Evolutionary conservation across 176 grass and related monocot species (phyloP).

Genomic region (Miscanthus lutarioriparius): DNA sequence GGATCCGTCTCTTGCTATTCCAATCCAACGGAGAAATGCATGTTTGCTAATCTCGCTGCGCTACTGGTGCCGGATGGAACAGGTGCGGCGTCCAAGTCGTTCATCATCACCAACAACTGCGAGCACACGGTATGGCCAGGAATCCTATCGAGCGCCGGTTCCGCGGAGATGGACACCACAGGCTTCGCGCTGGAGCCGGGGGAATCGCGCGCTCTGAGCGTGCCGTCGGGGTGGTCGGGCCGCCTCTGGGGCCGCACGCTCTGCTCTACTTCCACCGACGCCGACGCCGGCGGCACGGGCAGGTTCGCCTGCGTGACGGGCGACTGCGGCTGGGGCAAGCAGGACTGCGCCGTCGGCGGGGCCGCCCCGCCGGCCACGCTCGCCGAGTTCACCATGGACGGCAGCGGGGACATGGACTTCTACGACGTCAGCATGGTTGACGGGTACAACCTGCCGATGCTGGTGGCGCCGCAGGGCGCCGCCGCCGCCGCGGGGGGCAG

Average conservation of each 20-base stretch:
- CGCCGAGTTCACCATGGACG: slow-evolving; percentile 86
- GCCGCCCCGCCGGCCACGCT: slow-evolving; percentile 78
- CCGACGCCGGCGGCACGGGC: not conserved
- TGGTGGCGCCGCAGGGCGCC: slow-evolving; percentile 42
- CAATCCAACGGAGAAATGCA: not conserved
- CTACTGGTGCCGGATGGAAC: not conserved
- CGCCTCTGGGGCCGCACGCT: slow-evolving; percentile 63
- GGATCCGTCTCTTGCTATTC: not conserved
- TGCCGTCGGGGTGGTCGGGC: slow-evolving; percentile 55
- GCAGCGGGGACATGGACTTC: slow-evolving; percentile 55
- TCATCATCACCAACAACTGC: slow-evolving; percentile 61
- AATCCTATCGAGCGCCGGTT: slow-evolving; percentile 48
- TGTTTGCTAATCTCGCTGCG: not conserved
- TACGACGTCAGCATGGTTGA: slow-evolving; percentile 97
- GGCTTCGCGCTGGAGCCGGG: slow-evolving; percentile 46
- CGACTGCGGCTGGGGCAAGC: slow-evolving; percentile 53
- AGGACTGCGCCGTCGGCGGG: slow-evolving; percentile 52
- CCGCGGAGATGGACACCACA: slow-evolving; percentile 35
- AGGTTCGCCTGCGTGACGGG: slow-evolving; percentile 57
- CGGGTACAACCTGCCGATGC: slow-evolving; percentile 76
- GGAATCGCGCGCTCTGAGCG: slow-evolving; percentile 20
- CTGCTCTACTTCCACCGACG: slow-evolving; percentile 14
- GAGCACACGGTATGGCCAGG: slow-evolving; percentile 66
- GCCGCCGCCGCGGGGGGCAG: not conserved
- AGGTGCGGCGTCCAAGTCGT: slow-evolving; percentile 1